Evolutionary conservation across 805 yeast species (phyloP).

Genomic region (Saccharomycopsis vini): DNA sequence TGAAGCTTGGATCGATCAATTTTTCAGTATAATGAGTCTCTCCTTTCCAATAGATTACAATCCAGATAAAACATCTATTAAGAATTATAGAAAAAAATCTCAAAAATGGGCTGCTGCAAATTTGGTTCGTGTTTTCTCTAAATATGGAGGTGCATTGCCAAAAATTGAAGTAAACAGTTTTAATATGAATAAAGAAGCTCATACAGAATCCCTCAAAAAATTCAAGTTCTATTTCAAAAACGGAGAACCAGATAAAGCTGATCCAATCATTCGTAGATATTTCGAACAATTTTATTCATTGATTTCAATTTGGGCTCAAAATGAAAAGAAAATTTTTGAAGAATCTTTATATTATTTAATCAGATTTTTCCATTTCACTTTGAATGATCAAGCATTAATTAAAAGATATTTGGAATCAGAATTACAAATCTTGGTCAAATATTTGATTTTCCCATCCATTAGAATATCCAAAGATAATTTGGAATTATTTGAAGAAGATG

Average conservation of each 20-base stretch:
- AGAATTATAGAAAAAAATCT: constrained; percentile 50
- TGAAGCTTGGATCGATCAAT: constrained; percentile 58
- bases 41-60: constrained; percentile 44
- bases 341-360: constrained; percentile 11
- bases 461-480: constrained; percentile 58
- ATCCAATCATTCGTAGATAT: neutral
- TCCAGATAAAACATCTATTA: constrained; percentile 39
- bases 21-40: constrained; percentile 48
- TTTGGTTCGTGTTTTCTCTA: constrained; percentile 56
- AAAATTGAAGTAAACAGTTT: constrained; percentile 24
- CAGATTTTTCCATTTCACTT: constrained; percentile 11
- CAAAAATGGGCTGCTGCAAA: constrained; percentile 89
- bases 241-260: too few species aligned
- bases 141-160: constrained; percentile 35
- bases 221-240: constrained; percentile 11
- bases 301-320: constrained; percentile 50
- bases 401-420: constrained; percentile 27
- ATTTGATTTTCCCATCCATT: constrained; percentile 49
- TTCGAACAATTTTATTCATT: constrained; percentile 22
- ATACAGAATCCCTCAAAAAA: constrained; percentile 4
- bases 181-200: constrained; percentile 11
- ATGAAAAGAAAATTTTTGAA: constrained; percentile 24
- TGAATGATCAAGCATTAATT: constrained; percentile 24
- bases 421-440: constrained; percentile 8
- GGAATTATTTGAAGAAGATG: constrained; percentile 71